Conservation (phyloP, 257 asterid species). For the Ajuga chamaepitys region DNA sequence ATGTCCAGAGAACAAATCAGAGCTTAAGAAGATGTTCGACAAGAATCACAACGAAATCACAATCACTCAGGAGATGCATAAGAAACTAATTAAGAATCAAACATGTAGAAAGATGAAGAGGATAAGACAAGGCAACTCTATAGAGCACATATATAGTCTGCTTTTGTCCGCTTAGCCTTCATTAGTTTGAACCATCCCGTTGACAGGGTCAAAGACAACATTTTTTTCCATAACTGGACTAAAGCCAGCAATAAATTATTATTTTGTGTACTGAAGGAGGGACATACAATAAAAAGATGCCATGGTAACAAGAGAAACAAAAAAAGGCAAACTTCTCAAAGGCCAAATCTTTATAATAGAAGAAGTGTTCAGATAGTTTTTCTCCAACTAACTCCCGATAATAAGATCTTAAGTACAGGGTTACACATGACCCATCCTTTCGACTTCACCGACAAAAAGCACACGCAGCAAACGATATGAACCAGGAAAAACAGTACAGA, state of each 20-base stretch:
- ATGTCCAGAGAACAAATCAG: neutral
- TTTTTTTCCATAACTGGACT: neutral
- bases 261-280: neutral
- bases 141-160: too few species aligned
- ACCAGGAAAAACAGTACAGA: too few species aligned
- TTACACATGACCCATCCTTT: too few species aligned
- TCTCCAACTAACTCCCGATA: too few species aligned
- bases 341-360: too few species aligned
- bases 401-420: too few species aligned
- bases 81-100: neutral
- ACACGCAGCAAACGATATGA: too few species aligned
- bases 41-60: neutral
- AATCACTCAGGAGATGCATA: neutral
- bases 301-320: neutral
- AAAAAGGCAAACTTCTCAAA: neutral
- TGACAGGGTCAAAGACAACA: neutral
- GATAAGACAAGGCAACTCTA: neutral
- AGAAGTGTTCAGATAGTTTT: too few species aligned
- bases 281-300: neutral
- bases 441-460: too few species aligned
- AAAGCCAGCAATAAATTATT: neutral
- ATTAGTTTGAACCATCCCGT: too few species aligned
- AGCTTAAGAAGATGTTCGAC: neutral
- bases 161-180: too few species aligned
- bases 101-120: neutral